These are phyloP conservation scores for Phytophthora sojae DNA, from an alignment of 352 stramenopile species.

Conservation along the genomic window DNA sequence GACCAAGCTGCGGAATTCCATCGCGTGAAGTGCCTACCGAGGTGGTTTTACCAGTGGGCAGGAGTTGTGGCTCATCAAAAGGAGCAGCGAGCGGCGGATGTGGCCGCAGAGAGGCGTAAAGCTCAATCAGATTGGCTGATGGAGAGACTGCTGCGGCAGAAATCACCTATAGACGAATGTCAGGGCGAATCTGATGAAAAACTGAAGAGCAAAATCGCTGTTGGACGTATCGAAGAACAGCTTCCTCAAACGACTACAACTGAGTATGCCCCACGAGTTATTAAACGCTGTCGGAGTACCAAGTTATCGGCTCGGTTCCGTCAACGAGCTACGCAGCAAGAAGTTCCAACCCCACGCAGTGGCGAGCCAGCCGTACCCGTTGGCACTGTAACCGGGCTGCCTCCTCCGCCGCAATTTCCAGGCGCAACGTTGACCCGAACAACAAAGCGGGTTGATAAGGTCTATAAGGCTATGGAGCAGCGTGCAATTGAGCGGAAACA, in stretches of 20 bases:
- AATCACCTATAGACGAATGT: slow-evolving; percentile 3
- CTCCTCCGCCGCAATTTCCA: slow-evolving; percentile 2
- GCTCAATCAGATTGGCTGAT: slow-evolving; percentile 50
- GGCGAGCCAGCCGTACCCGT: background rate
- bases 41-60: slow-evolving; percentile 67
- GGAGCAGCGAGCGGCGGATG: slow-evolving; percentile 35
- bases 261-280: background rate
- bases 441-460: slow-evolving; percentile 32
- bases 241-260: background rate
- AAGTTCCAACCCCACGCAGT: background rate
- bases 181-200: background rate
- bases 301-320: background rate
- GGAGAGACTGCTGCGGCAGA: slow-evolving; percentile 43
- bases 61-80: slow-evolving; percentile 30
- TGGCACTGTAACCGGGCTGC: background rate
- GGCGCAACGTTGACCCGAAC: slow-evolving; percentile 2
- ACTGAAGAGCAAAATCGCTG: background rate
- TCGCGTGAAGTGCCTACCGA: slow-evolving; percentile 43
- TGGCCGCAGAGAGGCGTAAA: slow-evolving; percentile 37
- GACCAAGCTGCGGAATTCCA: slow-evolving; percentile 46
- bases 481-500: slow-evolving; percentile 61
- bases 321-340: background rate
- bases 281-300: background rate
- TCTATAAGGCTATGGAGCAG: slow-evolving; percentile 66
- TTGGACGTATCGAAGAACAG: background rate